Evolutionary conservation across 1,284 basidiomycete species (phyloP).

Genomic region (Amylostereum areolatum): DNA sequence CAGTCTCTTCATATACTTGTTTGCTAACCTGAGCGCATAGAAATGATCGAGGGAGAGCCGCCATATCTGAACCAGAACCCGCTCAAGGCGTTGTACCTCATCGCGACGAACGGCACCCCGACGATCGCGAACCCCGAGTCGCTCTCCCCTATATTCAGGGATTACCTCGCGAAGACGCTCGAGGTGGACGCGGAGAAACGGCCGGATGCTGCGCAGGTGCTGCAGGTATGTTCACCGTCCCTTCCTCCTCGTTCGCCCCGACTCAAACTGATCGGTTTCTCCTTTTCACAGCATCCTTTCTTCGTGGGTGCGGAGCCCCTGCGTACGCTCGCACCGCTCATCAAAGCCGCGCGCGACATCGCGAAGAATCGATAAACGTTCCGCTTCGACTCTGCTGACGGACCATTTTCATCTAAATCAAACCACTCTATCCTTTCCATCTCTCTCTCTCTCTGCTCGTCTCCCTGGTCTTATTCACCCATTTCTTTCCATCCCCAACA

Average conservation of each 20-base stretch:
- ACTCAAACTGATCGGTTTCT: neutral
- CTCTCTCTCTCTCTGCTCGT: too few species aligned
- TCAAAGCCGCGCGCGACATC: constrained; percentile 89
- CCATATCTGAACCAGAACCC: constrained; percentile 98
- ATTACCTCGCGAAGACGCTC: constrained; percentile 86
- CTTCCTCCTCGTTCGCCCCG: neutral
- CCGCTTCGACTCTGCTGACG: too few species aligned
- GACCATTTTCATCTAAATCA: too few species aligned
- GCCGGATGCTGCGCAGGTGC: constrained; percentile 79
- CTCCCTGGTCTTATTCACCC: too few species aligned
- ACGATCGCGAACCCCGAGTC: constrained; percentile 95
- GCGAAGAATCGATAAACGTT: constrained; percentile 37
- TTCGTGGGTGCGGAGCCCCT: constrained; percentile 85
- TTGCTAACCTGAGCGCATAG: constrained; percentile 34
- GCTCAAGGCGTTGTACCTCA: constrained; percentile 90
- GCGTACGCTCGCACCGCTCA: constrained; percentile 82
- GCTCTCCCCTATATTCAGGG: constrained; percentile 80
- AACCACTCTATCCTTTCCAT: too few species aligned
- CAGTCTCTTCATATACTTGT: constrained; percentile 4
- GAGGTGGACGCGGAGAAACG: constrained; percentile 94
- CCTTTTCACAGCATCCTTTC: constrained; percentile 67
- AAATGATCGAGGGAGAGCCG: constrained; percentile 99
- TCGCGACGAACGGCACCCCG: constrained; percentile 98
- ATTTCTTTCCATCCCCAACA: too few species aligned
- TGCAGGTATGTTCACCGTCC: constrained; percentile 49